phyloP scores from a whole-genome alignment of 345 rosid genomes.

The Euphorbia tirucalli region DNA sequence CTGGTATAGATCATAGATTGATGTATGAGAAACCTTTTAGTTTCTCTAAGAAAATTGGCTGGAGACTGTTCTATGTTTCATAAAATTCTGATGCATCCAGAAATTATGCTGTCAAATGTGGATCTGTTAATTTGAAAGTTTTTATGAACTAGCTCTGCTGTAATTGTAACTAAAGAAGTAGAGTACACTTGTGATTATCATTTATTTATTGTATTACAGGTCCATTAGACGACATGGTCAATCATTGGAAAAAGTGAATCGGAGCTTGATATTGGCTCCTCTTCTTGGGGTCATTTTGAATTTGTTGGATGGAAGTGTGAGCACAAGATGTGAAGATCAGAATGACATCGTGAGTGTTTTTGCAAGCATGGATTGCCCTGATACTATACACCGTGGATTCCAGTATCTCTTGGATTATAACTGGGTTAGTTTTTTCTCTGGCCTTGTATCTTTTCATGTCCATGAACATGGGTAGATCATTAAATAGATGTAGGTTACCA shows the following conservation, averaged over 20 bases:
- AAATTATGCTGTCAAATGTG: no score
- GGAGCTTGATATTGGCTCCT: conserved; percentile 83
- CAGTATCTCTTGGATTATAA: conserved; percentile 76
- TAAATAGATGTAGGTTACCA: background rate
- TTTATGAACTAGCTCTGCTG: background rate
- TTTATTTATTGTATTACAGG: conserved; percentile 35
- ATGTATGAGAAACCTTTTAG: background rate
- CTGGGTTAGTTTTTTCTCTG: conserved; percentile 56
- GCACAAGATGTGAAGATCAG: conserved; percentile 33
- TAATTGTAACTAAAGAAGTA: background rate
- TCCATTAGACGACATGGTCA: conserved; percentile 72
- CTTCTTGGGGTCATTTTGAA: conserved; percentile 86
- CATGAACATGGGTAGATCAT: background rate
- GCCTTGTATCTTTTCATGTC: conserved; percentile 7
- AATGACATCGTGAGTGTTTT: conserved; percentile 70
- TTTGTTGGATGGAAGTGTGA: conserved; percentile 65
- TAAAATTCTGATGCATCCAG: background rate
- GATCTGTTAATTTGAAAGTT: background rate
- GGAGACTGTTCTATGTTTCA: background rate
- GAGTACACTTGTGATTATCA: background rate
- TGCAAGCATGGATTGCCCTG: conserved; percentile 81
- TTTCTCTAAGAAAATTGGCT: background rate
- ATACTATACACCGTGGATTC: conserved; percentile 72
- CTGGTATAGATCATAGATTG: background rate
- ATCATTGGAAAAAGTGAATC: conserved; percentile 65